Conservation (phyloP, 2,329 filamentous ascomycete genomes). For the Elsinoe batatas region DNA sequence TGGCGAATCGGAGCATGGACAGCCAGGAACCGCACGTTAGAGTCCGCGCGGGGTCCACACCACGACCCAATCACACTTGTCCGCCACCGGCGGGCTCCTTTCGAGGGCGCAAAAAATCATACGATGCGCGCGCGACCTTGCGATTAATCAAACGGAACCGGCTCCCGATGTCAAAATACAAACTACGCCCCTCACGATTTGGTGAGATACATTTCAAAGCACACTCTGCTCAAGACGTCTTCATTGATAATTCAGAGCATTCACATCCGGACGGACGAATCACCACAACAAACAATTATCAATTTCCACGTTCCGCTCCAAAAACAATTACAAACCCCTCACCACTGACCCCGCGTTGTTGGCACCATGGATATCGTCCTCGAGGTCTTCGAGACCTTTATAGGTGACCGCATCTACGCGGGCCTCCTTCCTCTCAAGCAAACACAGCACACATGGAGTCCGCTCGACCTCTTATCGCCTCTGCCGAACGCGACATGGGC, state of each 20-base stretch:
- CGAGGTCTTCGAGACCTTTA: conserved; percentile 70
- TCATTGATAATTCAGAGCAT: not conserved
- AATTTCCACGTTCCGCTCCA: not conserved
- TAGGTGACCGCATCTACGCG: conserved; percentile 73
- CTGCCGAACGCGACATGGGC: conserved; percentile 49
- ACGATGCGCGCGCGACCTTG: not conserved
- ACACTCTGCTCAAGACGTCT: not conserved
- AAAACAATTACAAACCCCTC: conserved; percentile 5
- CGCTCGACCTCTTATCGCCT: conserved; percentile 37
- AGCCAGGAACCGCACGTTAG: not conserved
- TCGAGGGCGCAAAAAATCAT: conserved; percentile 6
- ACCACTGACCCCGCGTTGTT: conserved; percentile 11
- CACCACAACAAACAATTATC: not conserved
- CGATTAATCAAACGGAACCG: conserved; percentile 9
- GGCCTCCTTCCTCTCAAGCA: conserved; percentile 50
- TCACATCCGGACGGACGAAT: not conserved
- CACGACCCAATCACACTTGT: not conserved
- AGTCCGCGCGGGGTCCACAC: not conserved
- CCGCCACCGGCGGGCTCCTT: conserved; percentile 4
- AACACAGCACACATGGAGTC: conserved; percentile 44
- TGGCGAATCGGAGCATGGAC: not conserved
- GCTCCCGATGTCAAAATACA: conserved; percentile 2
- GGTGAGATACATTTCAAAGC: not conserved
- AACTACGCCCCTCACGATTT: not conserved
- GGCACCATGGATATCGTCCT: conserved; percentile 81